Percentiles rank a stretch among this genome's conserved stretches.
Conservation (phyloP, 2,329 filamentous ascomycete genomes). For the Penicillium sp. region DNA sequence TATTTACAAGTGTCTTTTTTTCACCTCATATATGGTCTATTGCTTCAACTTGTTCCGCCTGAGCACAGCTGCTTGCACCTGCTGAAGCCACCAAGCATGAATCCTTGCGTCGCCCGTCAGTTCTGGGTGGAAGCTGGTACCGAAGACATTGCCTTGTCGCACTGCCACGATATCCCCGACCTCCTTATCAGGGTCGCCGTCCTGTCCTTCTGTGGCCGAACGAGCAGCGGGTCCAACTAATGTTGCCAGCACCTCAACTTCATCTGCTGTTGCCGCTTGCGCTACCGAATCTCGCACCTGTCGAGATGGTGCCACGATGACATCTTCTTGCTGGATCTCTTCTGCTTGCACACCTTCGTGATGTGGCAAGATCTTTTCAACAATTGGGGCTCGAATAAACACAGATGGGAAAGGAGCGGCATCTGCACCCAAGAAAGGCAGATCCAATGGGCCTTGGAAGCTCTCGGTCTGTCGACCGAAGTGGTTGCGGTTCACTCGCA, state of each 20-base stretch:
- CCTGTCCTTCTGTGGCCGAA: conserved; percentile 48
- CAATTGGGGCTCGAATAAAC: conserved; percentile 92
- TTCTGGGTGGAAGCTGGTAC: conserved; percentile 95
- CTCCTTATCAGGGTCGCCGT: conserved; percentile 43
- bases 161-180: conserved; percentile 81
- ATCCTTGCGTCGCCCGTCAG: conserved; percentile 85
- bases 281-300: conserved; percentile 49
- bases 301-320: conserved; percentile 60
- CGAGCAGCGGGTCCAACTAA: conserved; percentile 56
- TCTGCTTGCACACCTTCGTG: conserved; percentile 53
- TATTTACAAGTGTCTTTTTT: conserved; percentile 25
- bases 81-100: conserved; percentile 87
- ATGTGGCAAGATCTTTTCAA: conserved; percentile 73
- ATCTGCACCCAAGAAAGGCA: conserved; percentile 65
- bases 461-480: conserved; percentile 93
- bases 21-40: conserved; percentile 13
- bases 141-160: conserved; percentile 86
- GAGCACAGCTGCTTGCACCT: conserved; percentile 57
- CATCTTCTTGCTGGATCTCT: conserved; percentile 52
- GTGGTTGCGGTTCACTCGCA: conserved; percentile 89
- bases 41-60: conserved; percentile 27
- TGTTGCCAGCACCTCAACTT: conserved; percentile 62
- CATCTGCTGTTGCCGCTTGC: conserved; percentile 45
- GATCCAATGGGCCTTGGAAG: conserved; percentile 73
- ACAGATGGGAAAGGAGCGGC: conserved; percentile 70